Percentiles rank a stretch among this genome's conserved stretches.
Conservation (phyloP, 371 early-diverging fungal genomes). For the Saksenaea vasiformis region DNA sequence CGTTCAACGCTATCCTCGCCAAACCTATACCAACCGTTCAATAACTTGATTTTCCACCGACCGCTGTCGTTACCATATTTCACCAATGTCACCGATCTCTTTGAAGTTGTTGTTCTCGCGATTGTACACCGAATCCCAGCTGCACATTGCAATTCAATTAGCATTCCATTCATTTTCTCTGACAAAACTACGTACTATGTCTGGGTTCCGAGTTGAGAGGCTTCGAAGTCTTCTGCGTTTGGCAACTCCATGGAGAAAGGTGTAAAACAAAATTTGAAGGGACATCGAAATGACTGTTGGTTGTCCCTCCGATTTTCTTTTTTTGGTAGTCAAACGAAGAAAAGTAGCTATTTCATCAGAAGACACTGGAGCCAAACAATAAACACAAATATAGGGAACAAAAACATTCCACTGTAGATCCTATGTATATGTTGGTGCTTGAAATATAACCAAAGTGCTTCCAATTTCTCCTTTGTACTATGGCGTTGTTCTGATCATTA, state of each 20-base stretch:
- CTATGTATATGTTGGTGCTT: no score
- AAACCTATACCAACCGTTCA: constrained; percentile 54
- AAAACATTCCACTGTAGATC: no score
- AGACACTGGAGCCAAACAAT: no score
- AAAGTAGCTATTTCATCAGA: no score
- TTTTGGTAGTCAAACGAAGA: no score
- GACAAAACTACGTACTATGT: constrained; percentile 56
- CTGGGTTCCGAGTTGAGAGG: constrained; percentile 79
- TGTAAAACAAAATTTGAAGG: not conserved
- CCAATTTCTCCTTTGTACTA: no score
- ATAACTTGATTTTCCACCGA: not conserved
- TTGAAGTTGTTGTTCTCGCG: constrained; percentile 79
- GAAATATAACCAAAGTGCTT: no score
- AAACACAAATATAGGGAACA: no score
- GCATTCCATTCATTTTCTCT: not conserved
- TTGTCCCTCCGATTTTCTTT: no score
- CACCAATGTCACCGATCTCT: constrained; percentile 86
- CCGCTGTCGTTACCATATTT: constrained; percentile 66
- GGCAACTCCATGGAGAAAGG: constrained; percentile 21
- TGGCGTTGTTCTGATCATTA: no score
- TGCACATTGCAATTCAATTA: constrained; percentile 12
- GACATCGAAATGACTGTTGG: not conserved
- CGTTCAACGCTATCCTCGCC: constrained; percentile 82
- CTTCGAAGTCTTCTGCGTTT: constrained; percentile 58
- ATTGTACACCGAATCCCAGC: constrained; percentile 86